Base-by-base conservation (phyloP, 129 eudicot genomes). In the Gnaphalium uliginosum region DNA sequence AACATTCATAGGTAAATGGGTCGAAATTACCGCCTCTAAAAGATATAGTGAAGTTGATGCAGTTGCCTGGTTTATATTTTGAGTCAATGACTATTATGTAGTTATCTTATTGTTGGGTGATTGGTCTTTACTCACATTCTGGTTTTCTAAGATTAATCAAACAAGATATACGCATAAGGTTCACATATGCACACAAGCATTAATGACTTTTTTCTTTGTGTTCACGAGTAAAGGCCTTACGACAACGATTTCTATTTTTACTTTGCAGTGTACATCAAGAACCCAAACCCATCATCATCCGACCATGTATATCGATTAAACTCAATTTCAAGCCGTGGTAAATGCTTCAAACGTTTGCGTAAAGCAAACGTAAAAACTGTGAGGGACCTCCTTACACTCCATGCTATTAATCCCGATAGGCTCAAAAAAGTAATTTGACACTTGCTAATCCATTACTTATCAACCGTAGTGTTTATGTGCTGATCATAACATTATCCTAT, bases 371-470 rank as follows among this genome's bases (percentile, higher is more conserved):
- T 81, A 71, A 75, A 51, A 21, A 63, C 77, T 19, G 85, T 81
- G 41, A 81, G 51, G 85, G 81, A 81, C 60, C 73, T 81, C 59
- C 77, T 57, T 57, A 37, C 80, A 37, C 29, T 61, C 14, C 32
- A 46, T 64, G 72, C 80, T 25, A 75, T 81, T 14, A 76, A 81
- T 72, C 81, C 85, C 7, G n/a, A 64, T 21, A 69, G 72, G 62
- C 84, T 81, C 35, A 68, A 70, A 74, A 43, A 81, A 9, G 85
- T 81, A 81, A 61, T 2, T 50, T 1, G 17, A 68, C 11, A 66
- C 79, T 75, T 50, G 24, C 26, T 73, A 33, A 19, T 25, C 48
- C 77, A 13, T 37, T 14, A 18, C 18, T 25, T 1, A 21, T 63
- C n/a, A 46, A 22, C 53, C 54, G 26, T 14, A 41, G 3, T n/a